These are phyloP conservation scores for Botrytis galanthina DNA, from an alignment of 2,329 filamentous ascomycete species.

Conservation along the genomic window DNA sequence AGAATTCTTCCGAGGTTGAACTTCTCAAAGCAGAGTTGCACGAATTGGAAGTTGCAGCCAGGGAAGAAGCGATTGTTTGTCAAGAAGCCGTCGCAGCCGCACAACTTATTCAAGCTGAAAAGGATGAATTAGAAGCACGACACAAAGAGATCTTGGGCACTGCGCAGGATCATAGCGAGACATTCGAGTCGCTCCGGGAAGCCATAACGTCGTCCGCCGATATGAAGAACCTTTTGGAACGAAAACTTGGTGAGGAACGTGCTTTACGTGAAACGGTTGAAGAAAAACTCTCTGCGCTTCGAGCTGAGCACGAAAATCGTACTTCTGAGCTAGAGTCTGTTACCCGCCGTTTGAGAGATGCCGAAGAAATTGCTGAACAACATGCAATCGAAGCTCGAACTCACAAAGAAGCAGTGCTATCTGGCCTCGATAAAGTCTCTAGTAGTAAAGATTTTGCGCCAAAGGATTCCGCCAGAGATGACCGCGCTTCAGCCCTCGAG, in stretches of 20 bases:
- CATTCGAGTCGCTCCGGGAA: conserved; percentile 71
- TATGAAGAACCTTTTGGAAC: conserved; percentile 73
- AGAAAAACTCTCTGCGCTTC: conserved; percentile 70
- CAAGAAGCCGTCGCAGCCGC: conserved; percentile 73
- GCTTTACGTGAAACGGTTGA: conserved; percentile 72
- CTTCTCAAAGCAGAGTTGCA: conserved; percentile 83
- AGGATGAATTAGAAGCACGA: conserved; percentile 69
- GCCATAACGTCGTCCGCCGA: conserved; percentile 78
- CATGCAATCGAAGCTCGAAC: conserved; percentile 84
- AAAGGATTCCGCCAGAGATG: conserved; percentile 51
- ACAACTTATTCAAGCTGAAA: conserved; percentile 80
- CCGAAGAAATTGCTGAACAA: conserved; percentile 83
- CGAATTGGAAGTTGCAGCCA: conserved; percentile 69
- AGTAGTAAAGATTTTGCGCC: conserved; percentile 49
- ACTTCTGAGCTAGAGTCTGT: conserved; percentile 73
- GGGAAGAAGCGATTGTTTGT: conserved; percentile 76
- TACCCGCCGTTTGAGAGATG: conserved; percentile 73
- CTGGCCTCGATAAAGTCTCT: conserved; percentile 74
- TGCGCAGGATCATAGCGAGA: conserved; percentile 65
- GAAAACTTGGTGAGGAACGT: conserved; percentile 80
- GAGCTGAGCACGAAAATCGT: conserved; percentile 77
- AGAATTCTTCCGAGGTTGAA: conserved; percentile 81
- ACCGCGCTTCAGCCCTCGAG: conserved; percentile 72
- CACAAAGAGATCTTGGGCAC: conserved; percentile 66
- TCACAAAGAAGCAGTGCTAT: conserved; percentile 78